These are phyloP conservation scores for Penicillium desertorum DNA, from an alignment of 495 filamentous ascomycete species.

Conservation along the genomic window DNA sequence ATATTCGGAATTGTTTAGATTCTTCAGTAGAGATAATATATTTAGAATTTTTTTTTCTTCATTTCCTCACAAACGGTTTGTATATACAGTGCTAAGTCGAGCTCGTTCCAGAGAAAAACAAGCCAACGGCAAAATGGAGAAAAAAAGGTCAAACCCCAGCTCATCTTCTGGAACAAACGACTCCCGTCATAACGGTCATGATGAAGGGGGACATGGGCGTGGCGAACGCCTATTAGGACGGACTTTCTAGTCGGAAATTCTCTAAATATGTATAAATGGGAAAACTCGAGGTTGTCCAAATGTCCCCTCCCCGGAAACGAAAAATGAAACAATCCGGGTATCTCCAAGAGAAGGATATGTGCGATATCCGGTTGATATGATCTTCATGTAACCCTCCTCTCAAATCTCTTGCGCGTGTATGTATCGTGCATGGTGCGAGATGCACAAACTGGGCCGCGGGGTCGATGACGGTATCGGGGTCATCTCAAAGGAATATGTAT, in stretches of 20 bases:
- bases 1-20: neutral
- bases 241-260: conserved; percentile 22
- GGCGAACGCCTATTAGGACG: conserved; percentile 25
- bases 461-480: conserved; percentile 14
- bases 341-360: conserved; percentile 6
- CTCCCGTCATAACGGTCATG: conserved; percentile 32
- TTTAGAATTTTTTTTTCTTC: conserved; percentile 24
- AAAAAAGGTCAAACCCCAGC: conserved; percentile 13
- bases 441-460: conserved; percentile 1
- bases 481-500: conserved; percentile 10
- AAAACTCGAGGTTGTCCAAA: conserved; percentile 16
- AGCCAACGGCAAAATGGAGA: conserved; percentile 12
- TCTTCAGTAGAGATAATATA: neutral
- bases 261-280: conserved; percentile 29
- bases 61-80: conserved; percentile 11
- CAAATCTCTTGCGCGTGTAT: conserved; percentile 1
- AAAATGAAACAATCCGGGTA: conserved; percentile 1
- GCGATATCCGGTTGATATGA: conserved; percentile 11
- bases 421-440: neutral
- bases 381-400: conserved; percentile 1
- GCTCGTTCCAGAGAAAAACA: neutral
- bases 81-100: conserved; percentile 18
- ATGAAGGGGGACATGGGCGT: conserved; percentile 14
- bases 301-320: conserved; percentile 9
- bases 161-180: conserved; percentile 18